Evolutionary conservation across 2,329 filamentous ascomycete species (phyloP), one percentile per base, ranked within the genome.

Genomic region (Raffaelea deltoideospora): DNA sequence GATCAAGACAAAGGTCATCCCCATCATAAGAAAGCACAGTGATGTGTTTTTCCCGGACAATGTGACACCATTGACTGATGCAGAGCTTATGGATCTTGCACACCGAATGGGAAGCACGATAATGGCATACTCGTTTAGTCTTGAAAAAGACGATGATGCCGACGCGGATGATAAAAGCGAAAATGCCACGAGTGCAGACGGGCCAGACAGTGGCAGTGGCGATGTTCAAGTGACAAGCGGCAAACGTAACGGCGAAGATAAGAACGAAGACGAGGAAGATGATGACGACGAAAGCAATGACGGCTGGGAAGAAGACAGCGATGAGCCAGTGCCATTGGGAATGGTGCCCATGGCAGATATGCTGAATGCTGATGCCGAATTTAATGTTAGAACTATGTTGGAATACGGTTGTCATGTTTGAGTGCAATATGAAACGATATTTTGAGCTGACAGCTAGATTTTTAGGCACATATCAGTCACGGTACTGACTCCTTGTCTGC

Each of bases 321-420:
- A 76, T 3, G 63, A 62, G 9, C 63, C 64, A 43, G 59, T 63
- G 1, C 58, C 68, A 52, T 83, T 93, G 57, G 86, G 81, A 36
- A 90, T 94, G 83, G 80, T 94, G 0, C 85, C 86, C 2, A 71
- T 95, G 63, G 86, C 86, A 1, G 87, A 94, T 52, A 77, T 93
- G 50, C 65, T 95, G 23, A 94, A 93, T 49, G 84, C 86, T 0
- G 83, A 94, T 53, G 85, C 81, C 5, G 76, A 85, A 45, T 90
- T 90, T 55, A 93, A 94, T 47, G 80, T 79, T 60, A 64, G 37
- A 5, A n/a, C n/a, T n/a, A n/a, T n/a, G n/a, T n/a, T n/a, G n/a
- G n/a, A n/a, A n/a, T n/a, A n/a, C n/a, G n/a, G n/a, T n/a, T n/a
- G n/a, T n/a, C n/a, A n/a, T n/a, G n/a, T n/a, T n/a, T n/a, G n/a